phyloP scores from a whole-genome alignment of 805 yeast genomes.

The Wickerhamomyces subpelliculosus region DNA sequence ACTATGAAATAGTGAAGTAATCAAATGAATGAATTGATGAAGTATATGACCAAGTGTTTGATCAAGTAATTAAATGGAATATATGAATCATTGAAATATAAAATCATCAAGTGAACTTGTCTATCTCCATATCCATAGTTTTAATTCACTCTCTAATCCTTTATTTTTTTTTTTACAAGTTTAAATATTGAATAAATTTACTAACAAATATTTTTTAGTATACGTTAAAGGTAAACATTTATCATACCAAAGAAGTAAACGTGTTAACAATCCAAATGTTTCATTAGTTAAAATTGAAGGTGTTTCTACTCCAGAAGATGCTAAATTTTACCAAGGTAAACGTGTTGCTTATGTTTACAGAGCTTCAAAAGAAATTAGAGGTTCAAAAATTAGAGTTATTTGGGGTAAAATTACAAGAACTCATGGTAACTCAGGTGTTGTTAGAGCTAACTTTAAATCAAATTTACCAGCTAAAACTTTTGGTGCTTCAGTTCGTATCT shows the following conservation, averaged over 20 bases:
- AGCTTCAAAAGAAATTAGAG: slow-evolving; percentile 96
- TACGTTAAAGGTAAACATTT: slow-evolving; percentile 99
- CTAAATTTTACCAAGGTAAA: slow-evolving; percentile 99
- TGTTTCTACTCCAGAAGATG: slow-evolving; percentile 86
- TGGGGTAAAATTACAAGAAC: slow-evolving; percentile 99
- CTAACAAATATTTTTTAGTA: slow-evolving; percentile 43
- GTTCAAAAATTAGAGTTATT: slow-evolving; percentile 98
- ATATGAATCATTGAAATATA: too few species aligned
- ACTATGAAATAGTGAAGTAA: not conserved
- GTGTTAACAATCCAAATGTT: slow-evolving; percentile 95
- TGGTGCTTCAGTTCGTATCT: slow-evolving; percentile 99
- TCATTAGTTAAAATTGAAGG: slow-evolving; percentile 97
- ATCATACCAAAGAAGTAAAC: slow-evolving; percentile 99
- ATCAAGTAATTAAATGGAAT: too few species aligned
- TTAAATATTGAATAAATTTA: slow-evolving; percentile 3
- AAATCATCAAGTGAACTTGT: too few species aligned
- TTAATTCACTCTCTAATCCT: not conserved
- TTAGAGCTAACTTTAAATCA: slow-evolving; percentile 98
- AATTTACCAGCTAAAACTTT: slow-evolving; percentile 99
- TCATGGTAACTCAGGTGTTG: slow-evolving; percentile 97
- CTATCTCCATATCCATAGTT: too few species aligned
- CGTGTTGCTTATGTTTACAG: slow-evolving; percentile 99
- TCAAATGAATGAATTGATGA: too few species aligned
- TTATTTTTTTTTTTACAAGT: not conserved
- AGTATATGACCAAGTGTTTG: too few species aligned